Evolutionary conservation across 164 flowering plant genomes (phyloP), one percentile per base, ranked within the genome.

Genomic region (Paratinospora sagittata): DNA sequence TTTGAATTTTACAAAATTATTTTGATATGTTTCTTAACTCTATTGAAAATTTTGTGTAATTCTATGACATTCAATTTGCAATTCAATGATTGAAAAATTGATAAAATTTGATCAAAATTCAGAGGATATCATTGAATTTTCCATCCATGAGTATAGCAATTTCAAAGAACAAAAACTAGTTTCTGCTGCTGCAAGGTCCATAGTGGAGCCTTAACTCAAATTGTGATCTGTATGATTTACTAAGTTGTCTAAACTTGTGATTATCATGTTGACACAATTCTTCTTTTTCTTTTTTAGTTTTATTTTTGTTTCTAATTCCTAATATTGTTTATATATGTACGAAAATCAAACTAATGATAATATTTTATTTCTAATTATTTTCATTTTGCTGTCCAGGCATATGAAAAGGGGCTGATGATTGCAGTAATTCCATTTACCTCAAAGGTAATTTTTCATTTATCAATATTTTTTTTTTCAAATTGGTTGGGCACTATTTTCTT

Each of bases 371-470:
- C 39, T 66, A 30, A 67, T 47, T 68, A 71, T 27, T 45, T 62
- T 64, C 43, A n/a, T 41, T 63, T 47, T 62, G 5, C 65, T 73
- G 27, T 17, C 37, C 84, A 94, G 98, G 98, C 98, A 58, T 94
- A 94, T 81, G 98, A 92, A 73, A 94, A 85, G 69, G 99, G 99
- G 6, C 75, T 87, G 78, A 95, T 95, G 99, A 95, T 95, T 77
- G 99, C 99, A 37, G 92, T 95, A 17, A 87, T 96, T 76, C 99
- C 99, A 45, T 96, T 96, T 79, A 92, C 96, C 41, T 96, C 98
- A 12, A 96, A 60, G 17, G 63, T 30, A n/a, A 47, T 66, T 16
- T 71, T 9, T 55, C 16, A 14, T 77, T 60, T 60, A 55, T 55
- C 21, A 26, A 65, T 49, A 27, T 52, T 37, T 49, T 66, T 69